phyloP scores from a whole-genome alignment of 2,329 filamentous ascomycete genomes.

The Xylaria sp. region DNA sequence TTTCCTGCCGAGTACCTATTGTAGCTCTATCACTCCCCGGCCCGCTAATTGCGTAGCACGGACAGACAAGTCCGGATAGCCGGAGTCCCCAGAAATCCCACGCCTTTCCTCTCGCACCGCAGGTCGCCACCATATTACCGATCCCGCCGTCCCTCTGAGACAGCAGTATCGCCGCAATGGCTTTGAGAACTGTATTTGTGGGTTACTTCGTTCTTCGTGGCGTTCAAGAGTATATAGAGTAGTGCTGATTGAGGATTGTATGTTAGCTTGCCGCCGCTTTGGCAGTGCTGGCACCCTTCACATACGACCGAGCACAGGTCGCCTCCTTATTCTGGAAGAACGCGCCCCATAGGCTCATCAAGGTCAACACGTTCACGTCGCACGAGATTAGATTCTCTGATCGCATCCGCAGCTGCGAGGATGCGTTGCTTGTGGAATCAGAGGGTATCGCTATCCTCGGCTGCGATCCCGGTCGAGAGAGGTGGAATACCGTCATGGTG shows the following conservation, averaged over 20 bases:
- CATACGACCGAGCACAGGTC: constrained; percentile 31
- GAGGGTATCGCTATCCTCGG: constrained; percentile 52
- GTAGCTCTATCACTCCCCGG: not conserved
- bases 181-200: constrained; percentile 19
- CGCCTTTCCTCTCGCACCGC: constrained; percentile 1
- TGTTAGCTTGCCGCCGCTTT: constrained; percentile 21
- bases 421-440: constrained; percentile 53
- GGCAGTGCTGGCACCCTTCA: constrained; percentile 30
- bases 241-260: constrained; percentile 9
- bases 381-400: constrained; percentile 53
- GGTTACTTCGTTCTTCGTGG: not conserved
- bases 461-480: constrained; percentile 55
- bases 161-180: constrained; percentile 16
- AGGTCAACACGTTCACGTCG: constrained; percentile 45
- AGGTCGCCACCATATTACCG: not conserved
- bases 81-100: not conserved
- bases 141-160: not conserved
- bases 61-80: not conserved
- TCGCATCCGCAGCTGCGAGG: constrained; percentile 55
- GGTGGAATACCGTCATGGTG: constrained; percentile 57
- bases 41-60: not conserved
- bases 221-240: not conserved
- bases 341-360: constrained; percentile 46
- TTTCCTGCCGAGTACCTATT: not conserved
- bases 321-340: constrained; percentile 44